Percentiles rank a stretch among this genome's conserved stretches.
These are phyloP conservation scores for Gaeumannomyces sp. DNA, from an alignment of 2,329 filamentous ascomycete species.

Conservation along the genomic window DNA sequence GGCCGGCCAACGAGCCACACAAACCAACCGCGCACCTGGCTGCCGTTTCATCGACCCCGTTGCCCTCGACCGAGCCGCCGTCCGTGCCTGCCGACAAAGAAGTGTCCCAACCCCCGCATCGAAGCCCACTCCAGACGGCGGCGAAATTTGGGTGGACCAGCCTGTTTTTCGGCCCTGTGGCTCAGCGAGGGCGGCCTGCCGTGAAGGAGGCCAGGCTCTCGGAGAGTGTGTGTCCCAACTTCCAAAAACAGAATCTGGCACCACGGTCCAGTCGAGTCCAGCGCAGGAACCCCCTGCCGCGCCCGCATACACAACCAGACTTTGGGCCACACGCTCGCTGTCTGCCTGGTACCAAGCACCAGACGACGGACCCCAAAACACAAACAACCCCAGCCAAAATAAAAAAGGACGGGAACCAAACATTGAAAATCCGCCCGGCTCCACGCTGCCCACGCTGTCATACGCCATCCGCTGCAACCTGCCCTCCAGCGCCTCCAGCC, in stretches of 20 bases:
- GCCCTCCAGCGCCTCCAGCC: background rate
- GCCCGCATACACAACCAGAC: background rate
- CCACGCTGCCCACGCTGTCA: background rate
- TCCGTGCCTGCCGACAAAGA: background rate
- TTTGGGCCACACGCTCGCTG: background rate
- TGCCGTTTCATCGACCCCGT: background rate
- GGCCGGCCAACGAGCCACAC: background rate
- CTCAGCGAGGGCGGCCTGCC: background rate
- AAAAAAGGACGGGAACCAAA: background rate
- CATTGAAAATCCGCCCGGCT: background rate
- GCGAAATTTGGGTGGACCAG: background rate
- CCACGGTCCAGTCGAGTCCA: background rate
- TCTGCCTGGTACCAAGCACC: background rate
- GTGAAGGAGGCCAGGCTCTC: too few species aligned
- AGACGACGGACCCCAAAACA: background rate
- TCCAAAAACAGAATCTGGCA: background rate
- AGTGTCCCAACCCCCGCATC: background rate
- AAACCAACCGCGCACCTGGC: background rate
- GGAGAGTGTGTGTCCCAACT: background rate
- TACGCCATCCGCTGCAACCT: background rate
- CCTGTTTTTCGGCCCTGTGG: background rate
- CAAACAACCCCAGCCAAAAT: background rate
- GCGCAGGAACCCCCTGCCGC: background rate
- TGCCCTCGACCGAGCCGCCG: background rate
- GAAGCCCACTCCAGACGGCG: background rate